Base-by-base conservation (phyloP, 202 grass and related monocot genomes). In the Schoenoplectus tabernaemontani region DNA sequence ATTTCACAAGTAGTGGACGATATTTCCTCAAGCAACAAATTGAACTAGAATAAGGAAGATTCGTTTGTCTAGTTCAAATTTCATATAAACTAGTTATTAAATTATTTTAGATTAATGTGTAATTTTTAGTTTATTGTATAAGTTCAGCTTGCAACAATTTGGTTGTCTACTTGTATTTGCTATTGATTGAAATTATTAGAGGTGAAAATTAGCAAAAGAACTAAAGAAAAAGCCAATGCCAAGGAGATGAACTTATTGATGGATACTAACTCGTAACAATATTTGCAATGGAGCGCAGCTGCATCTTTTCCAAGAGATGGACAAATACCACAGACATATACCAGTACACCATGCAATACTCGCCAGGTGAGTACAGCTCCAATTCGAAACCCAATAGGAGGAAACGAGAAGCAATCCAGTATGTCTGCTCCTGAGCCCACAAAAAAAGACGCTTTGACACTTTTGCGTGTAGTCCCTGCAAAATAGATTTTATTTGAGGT, bases 321-420 rank as follows among this genome's bases (percentile, higher is more conserved):
- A 89, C 86, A 39, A 95, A 86, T 58, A 91, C 61, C 37, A 92
- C 86, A 47, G 90, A 94, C 96, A 95, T 95, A 72, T 92, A 99
- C 96, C 96, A 99, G 83, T 99, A 99, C 36, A 99, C 96, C 96
- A 99, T 99, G 81, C 88, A 95, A 30, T 92, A 99, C 78, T 99
- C 92, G 33, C 82, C 53, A 0, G 90, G 85, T 77, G 86, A 89
- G 87, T 99, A 99, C 17, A 99, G 88, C 19, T 99, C 90, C 64
- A 99, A 87, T 76, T 99, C 96, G 66, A 99, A 99, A 42, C 92
- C 96, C 79, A 99, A 82, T 48, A 81, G 91, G 64, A 99, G 90
- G 86, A 99, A 99, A 78, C 96, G 88, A 81, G 85, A 92, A 79
- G 96, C 91, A 89, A 89, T 70, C 96, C 92, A 99, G 84, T 89